These are phyloP conservation scores for Prunella vulgaris DNA, from an alignment of 257 asterid species.

Conservation along the genomic window DNA sequence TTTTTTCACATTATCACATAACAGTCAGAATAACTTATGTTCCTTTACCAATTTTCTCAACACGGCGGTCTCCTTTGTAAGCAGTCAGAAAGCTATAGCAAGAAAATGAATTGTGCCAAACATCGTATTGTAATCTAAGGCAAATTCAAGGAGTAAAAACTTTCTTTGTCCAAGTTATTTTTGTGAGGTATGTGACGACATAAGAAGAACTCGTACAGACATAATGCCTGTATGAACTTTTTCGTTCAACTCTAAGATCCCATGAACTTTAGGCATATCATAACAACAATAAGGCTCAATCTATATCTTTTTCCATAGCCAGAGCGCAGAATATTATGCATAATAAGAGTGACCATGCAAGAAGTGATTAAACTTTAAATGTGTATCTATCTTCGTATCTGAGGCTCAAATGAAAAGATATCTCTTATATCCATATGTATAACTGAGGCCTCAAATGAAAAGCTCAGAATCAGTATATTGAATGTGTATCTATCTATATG, in stretches of 20 bases:
- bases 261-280: neutral
- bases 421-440: too few relatives aligned
- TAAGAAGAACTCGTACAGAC: too few relatives aligned
- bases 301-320: neutral
- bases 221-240: too few relatives aligned
- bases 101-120: neutral
- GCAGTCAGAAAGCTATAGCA: neutral
- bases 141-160: neutral
- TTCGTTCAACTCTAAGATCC: neutral
- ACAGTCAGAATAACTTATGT: neutral
- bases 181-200: too few relatives aligned
- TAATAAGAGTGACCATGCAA: too few relatives aligned
- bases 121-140: neutral
- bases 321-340: too few relatives aligned
- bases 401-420: neutral
- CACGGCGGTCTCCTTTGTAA: neutral
- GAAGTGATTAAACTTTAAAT: neutral
- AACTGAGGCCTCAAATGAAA: neutral
- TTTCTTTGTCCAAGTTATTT: too few relatives aligned
- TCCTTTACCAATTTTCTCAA: neutral
- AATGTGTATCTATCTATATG: too few relatives aligned
- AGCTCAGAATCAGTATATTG: too few relatives aligned
- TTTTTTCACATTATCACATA: neutral
- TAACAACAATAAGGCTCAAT: neutral
- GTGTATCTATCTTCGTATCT: neutral